These are phyloP conservation scores for Nectriaceae sp. DNA, from an alignment of 2,329 filamentous ascomycete genomes.

Conservation along the genomic window DNA sequence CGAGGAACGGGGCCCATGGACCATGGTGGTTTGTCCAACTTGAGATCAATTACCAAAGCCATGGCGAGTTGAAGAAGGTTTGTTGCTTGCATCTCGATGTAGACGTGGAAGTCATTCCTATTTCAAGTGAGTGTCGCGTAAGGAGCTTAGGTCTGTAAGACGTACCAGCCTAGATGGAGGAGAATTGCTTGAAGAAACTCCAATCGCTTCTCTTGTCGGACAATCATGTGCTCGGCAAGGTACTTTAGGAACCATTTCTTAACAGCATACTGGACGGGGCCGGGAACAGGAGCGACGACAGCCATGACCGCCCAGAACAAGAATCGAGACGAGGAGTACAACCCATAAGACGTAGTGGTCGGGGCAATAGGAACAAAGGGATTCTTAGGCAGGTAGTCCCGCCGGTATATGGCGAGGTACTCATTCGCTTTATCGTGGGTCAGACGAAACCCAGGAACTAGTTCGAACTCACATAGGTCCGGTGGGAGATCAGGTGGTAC, in stretches of 20 bases:
- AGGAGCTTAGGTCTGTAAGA: not conserved
- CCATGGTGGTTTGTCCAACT: conserved; percentile 33
- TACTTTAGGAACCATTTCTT: conserved; percentile 39
- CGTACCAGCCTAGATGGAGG: conserved; percentile 40
- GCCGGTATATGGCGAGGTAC: conserved; percentile 36
- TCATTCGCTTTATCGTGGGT: conserved; percentile 34
- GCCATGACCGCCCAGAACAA: conserved; percentile 42
- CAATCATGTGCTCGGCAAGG: conserved; percentile 39
- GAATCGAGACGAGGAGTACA: conserved; percentile 35
- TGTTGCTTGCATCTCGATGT: conserved; percentile 38
- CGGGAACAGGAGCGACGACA: conserved; percentile 33
- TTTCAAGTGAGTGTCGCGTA: not conserved
- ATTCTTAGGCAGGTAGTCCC: conserved; percentile 35
- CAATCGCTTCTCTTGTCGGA: conserved; percentile 36
- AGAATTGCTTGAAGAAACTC: conserved; percentile 42
- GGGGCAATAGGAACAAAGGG: conserved; percentile 40
- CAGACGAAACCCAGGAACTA: conserved; percentile 39
- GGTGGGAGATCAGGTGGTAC: not conserved
- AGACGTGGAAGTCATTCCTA: conserved; percentile 43
- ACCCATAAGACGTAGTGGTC: conserved; percentile 24
- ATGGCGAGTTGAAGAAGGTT: conserved; percentile 41
- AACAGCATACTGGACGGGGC: conserved; percentile 33
- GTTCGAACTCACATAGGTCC: conserved; percentile 18
- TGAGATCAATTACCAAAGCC: conserved; percentile 40
- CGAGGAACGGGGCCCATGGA: conserved; percentile 24